Percentiles rank a stretch among this genome's conserved stretches.
Evolutionary conservation across 495 filamentous ascomycete species (phyloP).

Genomic region (Aspergillus homomorphus): DNA sequence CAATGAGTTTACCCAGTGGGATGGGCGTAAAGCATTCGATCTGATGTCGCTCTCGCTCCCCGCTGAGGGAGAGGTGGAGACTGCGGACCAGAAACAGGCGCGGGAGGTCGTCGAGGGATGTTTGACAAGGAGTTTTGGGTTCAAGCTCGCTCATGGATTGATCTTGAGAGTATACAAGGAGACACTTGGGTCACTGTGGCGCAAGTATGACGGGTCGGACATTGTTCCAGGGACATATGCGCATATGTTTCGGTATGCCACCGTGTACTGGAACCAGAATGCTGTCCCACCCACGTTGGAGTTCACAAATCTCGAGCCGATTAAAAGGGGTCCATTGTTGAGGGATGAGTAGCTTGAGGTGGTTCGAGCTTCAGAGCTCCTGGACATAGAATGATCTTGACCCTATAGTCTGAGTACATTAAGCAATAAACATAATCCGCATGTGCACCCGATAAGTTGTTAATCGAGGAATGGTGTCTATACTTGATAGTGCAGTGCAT

Average conservation of each 20-base stretch:
- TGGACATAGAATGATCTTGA: background rate
- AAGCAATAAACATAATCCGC: no score
- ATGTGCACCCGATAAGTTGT: no score
- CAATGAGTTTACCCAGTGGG: slow-evolving; percentile 49
- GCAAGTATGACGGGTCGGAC: slow-evolving; percentile 21
- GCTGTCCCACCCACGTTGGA: background rate
- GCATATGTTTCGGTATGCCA: slow-evolving; percentile 24
- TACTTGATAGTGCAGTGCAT: no score
- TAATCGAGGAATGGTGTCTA: no score
- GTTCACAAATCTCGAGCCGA: background rate
- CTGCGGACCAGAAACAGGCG: slow-evolving; percentile 45
- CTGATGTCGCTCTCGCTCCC: slow-evolving; percentile 50
- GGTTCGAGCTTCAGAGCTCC: background rate
- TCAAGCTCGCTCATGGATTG: slow-evolving; percentile 54
- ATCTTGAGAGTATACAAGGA: slow-evolving; percentile 38
- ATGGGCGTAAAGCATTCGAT: slow-evolving; percentile 46
- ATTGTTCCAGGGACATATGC: slow-evolving; percentile 25
- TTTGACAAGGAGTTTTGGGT: slow-evolving; percentile 44
- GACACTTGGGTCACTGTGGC: slow-evolving; percentile 27
- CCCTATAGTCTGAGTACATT: background rate
- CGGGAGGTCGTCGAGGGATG: slow-evolving; percentile 50
- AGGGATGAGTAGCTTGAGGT: background rate
- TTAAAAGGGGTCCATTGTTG: background rate
- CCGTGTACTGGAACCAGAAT: slow-evolving; percentile 19
- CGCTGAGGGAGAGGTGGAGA: slow-evolving; percentile 41